Evolutionary conservation across 345 rosid genomes (phyloP).

Genomic region (Gossypium herbaceum): DNA sequence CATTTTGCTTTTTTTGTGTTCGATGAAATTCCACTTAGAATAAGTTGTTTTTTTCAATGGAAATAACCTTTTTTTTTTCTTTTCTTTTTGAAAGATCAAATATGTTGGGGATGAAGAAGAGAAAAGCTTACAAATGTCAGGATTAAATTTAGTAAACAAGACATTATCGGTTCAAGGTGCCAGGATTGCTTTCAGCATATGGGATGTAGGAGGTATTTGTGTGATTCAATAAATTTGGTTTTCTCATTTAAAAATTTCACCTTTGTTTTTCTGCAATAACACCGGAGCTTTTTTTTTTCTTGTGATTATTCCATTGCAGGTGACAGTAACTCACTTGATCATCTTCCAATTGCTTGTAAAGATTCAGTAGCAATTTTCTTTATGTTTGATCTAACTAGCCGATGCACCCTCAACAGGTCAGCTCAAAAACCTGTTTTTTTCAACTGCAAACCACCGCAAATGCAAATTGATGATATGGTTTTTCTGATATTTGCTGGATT

Average conservation of each 20-base stretch:
- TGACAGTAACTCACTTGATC: conserved; percentile 61
- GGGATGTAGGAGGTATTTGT: conserved; percentile 92
- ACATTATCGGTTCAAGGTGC: conserved; percentile 76
- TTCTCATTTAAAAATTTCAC: neutral
- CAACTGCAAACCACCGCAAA: neutral
- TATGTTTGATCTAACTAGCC: conserved; percentile 98
- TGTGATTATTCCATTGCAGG: conserved; percentile 31
- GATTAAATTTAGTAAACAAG: conserved; percentile 83
- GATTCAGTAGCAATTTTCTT: conserved; percentile 91
- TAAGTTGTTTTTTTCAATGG: neutral
- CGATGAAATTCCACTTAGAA: neutral
- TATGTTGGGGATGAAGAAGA: conserved; percentile 83
- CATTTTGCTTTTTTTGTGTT: neutral
- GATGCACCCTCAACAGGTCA: conserved; percentile 89
- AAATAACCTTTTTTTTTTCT: neutral
- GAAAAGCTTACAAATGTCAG: conserved; percentile 64
- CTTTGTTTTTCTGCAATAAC: neutral
- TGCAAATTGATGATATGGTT: neutral
- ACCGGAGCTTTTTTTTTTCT: neutral
- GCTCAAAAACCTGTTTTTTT: conserved; percentile 3
- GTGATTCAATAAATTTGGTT: too few relatives aligned
- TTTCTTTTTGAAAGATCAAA: conserved; percentile 42
- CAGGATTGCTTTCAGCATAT: conserved; percentile 77
- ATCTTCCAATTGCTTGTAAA: conserved; percentile 92
- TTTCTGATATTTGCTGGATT: neutral